phyloP scores from a whole-genome alignment of 805 yeast species.

The Debaryomyces castellii region DNA sequence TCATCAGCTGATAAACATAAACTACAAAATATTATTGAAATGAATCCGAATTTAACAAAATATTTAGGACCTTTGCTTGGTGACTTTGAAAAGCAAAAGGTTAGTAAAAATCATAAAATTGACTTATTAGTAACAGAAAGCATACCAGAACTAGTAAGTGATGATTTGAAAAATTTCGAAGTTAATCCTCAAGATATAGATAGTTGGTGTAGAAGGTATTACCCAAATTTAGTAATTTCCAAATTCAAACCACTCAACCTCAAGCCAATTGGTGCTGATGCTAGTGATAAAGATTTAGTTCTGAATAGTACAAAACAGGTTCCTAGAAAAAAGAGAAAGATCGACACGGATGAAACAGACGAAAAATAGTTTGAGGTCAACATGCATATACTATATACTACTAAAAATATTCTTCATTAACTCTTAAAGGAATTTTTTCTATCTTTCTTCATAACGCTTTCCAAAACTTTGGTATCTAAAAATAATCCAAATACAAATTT shows the following conservation, averaged over 20 bases:
- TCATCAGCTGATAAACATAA: constrained; percentile 13
- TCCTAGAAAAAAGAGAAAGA: constrained; percentile 9
- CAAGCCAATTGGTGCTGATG: background rate
- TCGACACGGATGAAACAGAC: constrained; percentile 3
- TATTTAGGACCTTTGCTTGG: constrained; percentile 16
- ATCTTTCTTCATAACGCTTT: constrained; percentile 48
- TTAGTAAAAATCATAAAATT: constrained; percentile 19
- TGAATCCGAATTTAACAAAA: constrained; percentile 20
- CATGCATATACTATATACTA: background rate
- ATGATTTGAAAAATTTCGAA: constrained; percentile 34
- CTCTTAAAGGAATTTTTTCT: constrained; percentile 20
- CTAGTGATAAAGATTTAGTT: background rate
- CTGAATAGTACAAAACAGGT: background rate
- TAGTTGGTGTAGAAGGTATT: constrained; percentile 38
- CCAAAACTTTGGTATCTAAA: constrained; percentile 49
- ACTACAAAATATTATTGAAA: constrained; percentile 19
- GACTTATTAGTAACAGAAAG: constrained; percentile 34
- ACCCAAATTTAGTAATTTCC: constrained; percentile 31
- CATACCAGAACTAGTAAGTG: constrained; percentile 36
- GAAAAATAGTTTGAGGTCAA: constrained; percentile 12
- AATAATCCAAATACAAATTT: constrained; percentile 66
- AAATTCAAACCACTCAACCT: constrained; percentile 32
- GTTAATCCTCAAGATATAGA: constrained; percentile 40
- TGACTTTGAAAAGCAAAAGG: constrained; percentile 6
- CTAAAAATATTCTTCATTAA: background rate